Evolutionary conservation across 1,139 yeast genomes (phyloP).

Genomic region (Casaregolazyma lundiana): DNA sequence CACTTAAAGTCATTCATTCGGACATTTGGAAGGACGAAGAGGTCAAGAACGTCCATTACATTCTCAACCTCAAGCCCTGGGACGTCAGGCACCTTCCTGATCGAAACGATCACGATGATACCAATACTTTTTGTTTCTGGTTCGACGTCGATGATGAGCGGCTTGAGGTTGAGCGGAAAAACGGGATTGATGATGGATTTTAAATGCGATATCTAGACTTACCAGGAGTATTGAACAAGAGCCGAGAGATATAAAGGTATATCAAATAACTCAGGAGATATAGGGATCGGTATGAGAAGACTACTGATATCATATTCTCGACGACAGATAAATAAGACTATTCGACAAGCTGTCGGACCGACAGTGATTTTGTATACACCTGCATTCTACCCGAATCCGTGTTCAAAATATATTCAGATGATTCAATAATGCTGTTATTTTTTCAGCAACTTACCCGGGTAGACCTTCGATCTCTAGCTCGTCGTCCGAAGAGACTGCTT

Average conservation of each 20-base stretch:
- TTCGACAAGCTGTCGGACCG: too few relatives aligned
- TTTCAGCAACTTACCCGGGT: conserved; percentile 8
- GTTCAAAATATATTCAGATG: too few relatives aligned
- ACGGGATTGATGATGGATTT: conserved; percentile 17
- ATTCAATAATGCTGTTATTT: too few relatives aligned
- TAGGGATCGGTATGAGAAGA: too few relatives aligned
- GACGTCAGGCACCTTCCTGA: conserved; percentile 33
- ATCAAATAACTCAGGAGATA: too few relatives aligned
- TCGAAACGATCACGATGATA: conserved; percentile 26
- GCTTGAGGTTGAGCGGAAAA: conserved; percentile 23
- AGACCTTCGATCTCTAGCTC: conserved; percentile 36
- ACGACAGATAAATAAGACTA: too few relatives aligned
- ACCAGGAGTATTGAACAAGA: too few relatives aligned
- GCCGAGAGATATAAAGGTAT: too few relatives aligned
- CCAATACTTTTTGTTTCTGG: conserved; percentile 35
- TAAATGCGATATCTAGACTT: conserved; percentile 5
- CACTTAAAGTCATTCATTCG: conserved; percentile 41
- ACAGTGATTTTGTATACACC: too few relatives aligned
- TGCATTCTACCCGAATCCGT: too few relatives aligned
- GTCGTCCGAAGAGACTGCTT: conserved; percentile 22
- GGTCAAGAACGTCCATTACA: conserved; percentile 52
- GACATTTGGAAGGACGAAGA: conserved; percentile 43
- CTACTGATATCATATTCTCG: too few relatives aligned
- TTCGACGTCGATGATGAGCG: conserved; percentile 34
- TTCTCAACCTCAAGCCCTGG: conserved; percentile 57